Base-by-base conservation (phyloP, 2,329 filamentous ascomycete genomes). In the Sporothrix sp. region DNA sequence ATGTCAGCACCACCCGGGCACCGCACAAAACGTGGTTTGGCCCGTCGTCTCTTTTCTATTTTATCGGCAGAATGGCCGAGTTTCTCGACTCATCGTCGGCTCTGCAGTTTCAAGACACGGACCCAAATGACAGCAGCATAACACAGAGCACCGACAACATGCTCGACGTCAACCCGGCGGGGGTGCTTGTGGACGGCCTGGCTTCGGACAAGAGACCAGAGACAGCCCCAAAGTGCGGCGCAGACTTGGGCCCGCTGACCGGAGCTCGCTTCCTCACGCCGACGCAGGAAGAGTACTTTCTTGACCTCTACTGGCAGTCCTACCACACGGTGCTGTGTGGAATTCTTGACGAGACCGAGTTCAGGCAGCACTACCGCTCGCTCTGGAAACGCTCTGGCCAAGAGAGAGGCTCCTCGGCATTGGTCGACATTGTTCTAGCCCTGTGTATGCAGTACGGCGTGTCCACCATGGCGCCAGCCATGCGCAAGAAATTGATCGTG, bases 231-330 rank as follows among this genome's bases (percentile, higher is more conserved):
- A 46, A 18, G n/a, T n/a, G n/a, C n/a, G n/a, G n/a, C n/a, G n/a
- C n/a, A n/a, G n/a, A n/a, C n/a, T n/a, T 33, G 25, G 33, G 37
- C 16, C 11, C 33, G 10, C 8, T 46, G 35, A 42, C 49, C 7
- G 49, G 39, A 3, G 30, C 28, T 5, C 39, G 30, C 23, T 27
- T 36, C 11, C 36, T 46, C 27, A 39, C 42, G 2, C 32, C 32
- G 8, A 28, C 32, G 10, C 66, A 75, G 54, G 72, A 76, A 58
- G 70, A 74, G 42, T 69, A 67, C 40, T 69, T 74, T 25, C 58
- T 76, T 3, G 63, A 64, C 20, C 57, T 73, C 2, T 76, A 71
- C 56, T 76, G 73, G 72, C 64, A 71, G 43, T 65, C 67, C 0
- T 72, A 70, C 50, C 68, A 76, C 9, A 27, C 44, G 48, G 62